Evolutionary conservation across 2,329 filamentous ascomycete genomes (phyloP).

Genomic region (Beauveria rudraprayagi): DNA sequence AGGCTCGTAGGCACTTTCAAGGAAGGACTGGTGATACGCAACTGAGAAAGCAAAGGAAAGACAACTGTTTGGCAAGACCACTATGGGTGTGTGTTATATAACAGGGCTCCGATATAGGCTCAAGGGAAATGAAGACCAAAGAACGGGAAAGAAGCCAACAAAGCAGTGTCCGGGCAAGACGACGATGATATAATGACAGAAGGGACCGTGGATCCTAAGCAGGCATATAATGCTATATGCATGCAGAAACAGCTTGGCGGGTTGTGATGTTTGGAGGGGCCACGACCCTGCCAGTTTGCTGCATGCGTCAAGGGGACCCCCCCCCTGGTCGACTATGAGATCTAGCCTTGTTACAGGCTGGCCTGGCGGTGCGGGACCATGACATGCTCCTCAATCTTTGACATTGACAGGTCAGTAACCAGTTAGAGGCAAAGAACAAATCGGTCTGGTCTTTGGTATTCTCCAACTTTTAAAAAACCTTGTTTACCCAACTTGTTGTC

Average conservation of each 20-base stretch:
- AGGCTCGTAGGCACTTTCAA: constrained; percentile 17
- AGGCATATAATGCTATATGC: background rate
- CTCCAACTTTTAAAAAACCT: background rate
- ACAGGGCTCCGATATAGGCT: background rate
- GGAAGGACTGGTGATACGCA: constrained; percentile 14
- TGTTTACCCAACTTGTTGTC: background rate
- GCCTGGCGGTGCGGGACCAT: constrained; percentile 14
- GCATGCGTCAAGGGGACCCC: constrained; percentile 8
- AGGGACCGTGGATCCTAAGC: background rate
- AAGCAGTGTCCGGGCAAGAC: background rate
- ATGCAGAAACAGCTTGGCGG: constrained; percentile 11
- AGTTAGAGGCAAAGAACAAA: too few relatives aligned
- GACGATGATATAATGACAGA: constrained; percentile 4
- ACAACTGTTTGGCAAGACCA: constrained; percentile 3
- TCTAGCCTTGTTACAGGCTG: constrained; percentile 22
- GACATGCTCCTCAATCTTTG: constrained; percentile 10
- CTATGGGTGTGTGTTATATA: background rate
- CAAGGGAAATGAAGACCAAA: background rate
- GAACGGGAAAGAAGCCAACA: background rate
- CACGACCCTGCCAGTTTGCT: background rate
- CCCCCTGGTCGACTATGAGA: constrained; percentile 15
- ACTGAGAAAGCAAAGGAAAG: background rate
- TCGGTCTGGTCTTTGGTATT: background rate
- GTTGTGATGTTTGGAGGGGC: constrained; percentile 11
- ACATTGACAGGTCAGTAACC: background rate